Base-by-base conservation (phyloP, 108 stramenopile species). In the Chaetoceros tenuissimus region DNA sequence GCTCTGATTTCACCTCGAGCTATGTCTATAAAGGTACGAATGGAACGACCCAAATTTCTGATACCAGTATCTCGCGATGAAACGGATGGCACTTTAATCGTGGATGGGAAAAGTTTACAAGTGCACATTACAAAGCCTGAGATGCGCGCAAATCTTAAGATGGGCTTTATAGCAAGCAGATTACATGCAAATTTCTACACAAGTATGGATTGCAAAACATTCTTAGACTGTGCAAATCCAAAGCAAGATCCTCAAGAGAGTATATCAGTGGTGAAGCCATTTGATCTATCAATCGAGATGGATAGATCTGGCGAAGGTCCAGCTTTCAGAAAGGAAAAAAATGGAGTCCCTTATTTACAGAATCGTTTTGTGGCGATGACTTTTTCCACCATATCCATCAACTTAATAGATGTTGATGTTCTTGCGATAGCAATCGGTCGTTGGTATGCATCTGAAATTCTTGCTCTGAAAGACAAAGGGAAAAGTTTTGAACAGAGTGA, bases 31-130 rank as follows among this genome's bases (percentile, higher is more conserved):
- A 67, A 74, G 51, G 31, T 89, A 10, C 79, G 80, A 43, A 65
- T 85, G 0, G 67, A 76, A n/a, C 78, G 84, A 50, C 88, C 84
- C 20, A 85, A 84, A 52, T 46, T 89, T 26, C 85, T 82, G 84
- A 52, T 89, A 30, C 88, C 88, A 46, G 66, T 84, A 1, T 66
- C 68, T 5, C 67, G 69, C 1, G 58, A 70, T 28, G 55, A 27
- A 0, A 49, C 31, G 1, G 77, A 80, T 51, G 83, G 88, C 2
- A 75, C 84, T 1, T 56, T 89, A 16, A 73, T 67, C 59, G 25
- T 89, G 17, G 81, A 89, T 70, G 76, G 81, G 25, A 83, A 83
- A 48, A 65, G 69, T 47, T 59, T 89, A 20, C 69, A 64, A 26
- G 55, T 80, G 43, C 56, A 65, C 0, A 57, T 64, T 25, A 26